These are phyloP conservation scores for Blepharisma undulans DNA, from an alignment of 169 alveolate species.

Conservation along the genomic window DNA sequence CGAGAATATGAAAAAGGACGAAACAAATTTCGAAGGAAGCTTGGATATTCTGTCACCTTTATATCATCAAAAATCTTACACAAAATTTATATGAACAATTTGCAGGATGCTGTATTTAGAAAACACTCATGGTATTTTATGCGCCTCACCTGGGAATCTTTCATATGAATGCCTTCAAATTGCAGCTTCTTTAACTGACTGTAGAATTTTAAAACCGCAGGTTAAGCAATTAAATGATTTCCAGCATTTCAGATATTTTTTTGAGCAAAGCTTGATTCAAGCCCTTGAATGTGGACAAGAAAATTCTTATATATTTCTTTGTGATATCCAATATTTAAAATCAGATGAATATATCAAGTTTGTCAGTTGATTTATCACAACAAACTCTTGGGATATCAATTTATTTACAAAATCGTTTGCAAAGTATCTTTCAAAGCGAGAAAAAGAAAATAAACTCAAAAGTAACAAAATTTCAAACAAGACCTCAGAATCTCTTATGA, in stretches of 20 bases:
- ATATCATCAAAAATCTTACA: background rate
- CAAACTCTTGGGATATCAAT: background rate
- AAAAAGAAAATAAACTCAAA: background rate
- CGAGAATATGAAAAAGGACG: background rate
- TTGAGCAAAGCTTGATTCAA: background rate
- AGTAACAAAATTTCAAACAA: too few species aligned
- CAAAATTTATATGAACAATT: background rate
- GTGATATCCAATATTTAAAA: background rate
- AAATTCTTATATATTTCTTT: background rate
- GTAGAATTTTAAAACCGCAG: background rate
- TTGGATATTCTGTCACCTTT: background rate
- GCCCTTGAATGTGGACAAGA: background rate
- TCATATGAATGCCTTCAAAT: slow-evolving; percentile 30
- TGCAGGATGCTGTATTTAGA: slow-evolving; percentile 15
- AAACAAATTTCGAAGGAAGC: background rate
- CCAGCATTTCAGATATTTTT: background rate
- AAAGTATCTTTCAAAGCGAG: background rate
- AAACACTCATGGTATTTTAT: background rate
- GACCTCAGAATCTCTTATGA: background rate
- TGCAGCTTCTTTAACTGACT: background rate
- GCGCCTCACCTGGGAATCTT: background rate
- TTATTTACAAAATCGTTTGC: background rate
- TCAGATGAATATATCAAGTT: background rate
- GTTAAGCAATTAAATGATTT: background rate
- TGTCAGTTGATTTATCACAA: background rate